A percentile compares a stretch with the other conserved stretches of the same genome.
Conservation (phyloP, 176 grass and related monocot species). For the Pontederia crassipes region DNA sequence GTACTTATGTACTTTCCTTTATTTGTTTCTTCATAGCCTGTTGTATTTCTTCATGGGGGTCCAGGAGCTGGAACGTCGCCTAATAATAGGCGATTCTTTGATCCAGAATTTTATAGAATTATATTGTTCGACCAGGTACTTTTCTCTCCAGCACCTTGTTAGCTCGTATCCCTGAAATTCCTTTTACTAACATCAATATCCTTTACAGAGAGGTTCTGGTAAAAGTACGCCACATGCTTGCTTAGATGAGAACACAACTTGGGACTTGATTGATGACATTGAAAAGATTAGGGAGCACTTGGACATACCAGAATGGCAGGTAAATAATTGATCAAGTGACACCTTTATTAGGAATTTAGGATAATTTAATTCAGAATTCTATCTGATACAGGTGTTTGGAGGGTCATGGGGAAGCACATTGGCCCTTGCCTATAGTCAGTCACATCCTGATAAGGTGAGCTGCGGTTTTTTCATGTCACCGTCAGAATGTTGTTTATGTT, state of each 20-base stretch:
- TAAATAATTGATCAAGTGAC: not conserved
- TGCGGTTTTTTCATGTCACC: not conserved
- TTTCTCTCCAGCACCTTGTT: not conserved
- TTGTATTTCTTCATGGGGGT: constrained; percentile 81
- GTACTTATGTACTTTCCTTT: not conserved
- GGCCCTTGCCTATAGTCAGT: constrained; percentile 73
- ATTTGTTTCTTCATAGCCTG: constrained; percentile 36
- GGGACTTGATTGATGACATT: constrained; percentile 84
- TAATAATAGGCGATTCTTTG: constrained; percentile 64
- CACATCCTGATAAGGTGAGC: constrained; percentile 68
- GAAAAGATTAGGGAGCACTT: constrained; percentile 87
- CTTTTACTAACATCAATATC: not conserved
- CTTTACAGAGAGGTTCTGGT: constrained; percentile 63
- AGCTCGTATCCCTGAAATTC: not conserved
- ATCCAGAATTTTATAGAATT: constrained; percentile 72
- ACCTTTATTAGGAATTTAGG: not conserved
- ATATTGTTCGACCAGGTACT: constrained; percentile 78
- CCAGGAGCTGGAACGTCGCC: constrained; percentile 70
- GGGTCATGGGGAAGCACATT: constrained; percentile 98
- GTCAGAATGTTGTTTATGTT: not conserved
- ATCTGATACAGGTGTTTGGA: constrained; percentile 64
- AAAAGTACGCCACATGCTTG: constrained; percentile 86
- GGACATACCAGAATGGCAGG: constrained; percentile 86
- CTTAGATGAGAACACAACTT: constrained; percentile 87
- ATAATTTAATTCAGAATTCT: not conserved